A percentile compares a stretch with the other conserved stretches of the same genome.
Conservation (phyloP, 2,329 filamentous ascomycete species). For the Neofusicoccum ribis region DNA sequence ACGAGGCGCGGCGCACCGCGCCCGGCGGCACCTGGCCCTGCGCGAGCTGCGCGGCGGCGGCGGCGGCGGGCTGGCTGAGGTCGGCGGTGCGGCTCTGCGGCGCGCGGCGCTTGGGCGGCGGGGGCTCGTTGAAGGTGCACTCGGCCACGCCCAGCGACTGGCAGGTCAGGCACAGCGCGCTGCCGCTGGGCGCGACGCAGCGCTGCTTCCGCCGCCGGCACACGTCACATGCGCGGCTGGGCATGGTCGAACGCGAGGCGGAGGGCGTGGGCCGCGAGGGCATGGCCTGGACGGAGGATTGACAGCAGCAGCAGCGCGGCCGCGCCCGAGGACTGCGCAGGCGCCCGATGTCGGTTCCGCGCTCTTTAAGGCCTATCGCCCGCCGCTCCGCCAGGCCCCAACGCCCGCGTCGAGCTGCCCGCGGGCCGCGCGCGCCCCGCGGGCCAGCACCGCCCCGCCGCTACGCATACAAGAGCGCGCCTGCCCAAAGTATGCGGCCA, state of each 20-base stretch:
- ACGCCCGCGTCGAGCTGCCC: neutral
- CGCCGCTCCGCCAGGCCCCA: neutral
- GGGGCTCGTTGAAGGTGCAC: neutral
- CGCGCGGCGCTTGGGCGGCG: neutral
- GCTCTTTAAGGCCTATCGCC: neutral
- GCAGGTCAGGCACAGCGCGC: neutral
- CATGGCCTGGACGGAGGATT: no score
- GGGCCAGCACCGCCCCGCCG: neutral
- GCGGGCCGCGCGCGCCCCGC: neutral
- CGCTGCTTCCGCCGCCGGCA: conserved; percentile 21
- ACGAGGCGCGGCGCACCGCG: neutral
- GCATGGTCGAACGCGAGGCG: neutral
- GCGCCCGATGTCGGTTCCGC: neutral
- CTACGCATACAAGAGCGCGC: neutral
- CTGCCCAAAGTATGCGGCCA: neutral
- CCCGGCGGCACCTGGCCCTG: no score
- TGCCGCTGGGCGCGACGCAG: neutral
- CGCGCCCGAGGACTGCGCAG: neutral
- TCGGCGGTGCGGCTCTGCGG: neutral
- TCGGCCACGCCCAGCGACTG: neutral
- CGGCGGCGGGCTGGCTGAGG: neutral
- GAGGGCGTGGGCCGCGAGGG: neutral
- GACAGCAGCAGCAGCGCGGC: no score
- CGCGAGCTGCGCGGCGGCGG: no score
- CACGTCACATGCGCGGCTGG: conserved; percentile 18